These are phyloP conservation scores for Perkinsus olseni DNA, from an alignment of 169 alveolate genomes.

Conservation along the genomic window DNA sequence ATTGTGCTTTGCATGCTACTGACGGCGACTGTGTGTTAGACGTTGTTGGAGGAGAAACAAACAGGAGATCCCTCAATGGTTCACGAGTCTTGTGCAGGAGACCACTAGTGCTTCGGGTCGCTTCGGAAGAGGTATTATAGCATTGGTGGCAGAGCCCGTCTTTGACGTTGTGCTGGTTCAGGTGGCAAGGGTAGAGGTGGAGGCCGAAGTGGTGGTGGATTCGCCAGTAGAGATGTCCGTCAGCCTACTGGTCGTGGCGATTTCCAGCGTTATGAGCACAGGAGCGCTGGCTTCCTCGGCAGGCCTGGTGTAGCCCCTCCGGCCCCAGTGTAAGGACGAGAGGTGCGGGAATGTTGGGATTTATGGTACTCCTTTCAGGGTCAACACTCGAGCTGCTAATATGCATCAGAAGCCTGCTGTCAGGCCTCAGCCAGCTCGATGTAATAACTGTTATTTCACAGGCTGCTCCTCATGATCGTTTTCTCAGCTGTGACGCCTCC, in stretches of 20 bases:
- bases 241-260: not conserved
- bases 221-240: not conserved
- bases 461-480: not conserved
- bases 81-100: constrained; percentile 39
- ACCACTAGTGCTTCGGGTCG: not conserved
- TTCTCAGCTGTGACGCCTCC: not conserved
- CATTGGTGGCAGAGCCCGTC: not conserved
- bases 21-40: not conserved
- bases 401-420: not conserved
- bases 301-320: not conserved
- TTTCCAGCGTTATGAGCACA: not conserved
- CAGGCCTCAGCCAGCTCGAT: not conserved
- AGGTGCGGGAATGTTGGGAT: not conserved
- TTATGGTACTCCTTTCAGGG: not conserved
- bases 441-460: not conserved
- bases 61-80: constrained; percentile 59
- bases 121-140: not conserved
- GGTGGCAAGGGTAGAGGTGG: constrained; percentile 1
- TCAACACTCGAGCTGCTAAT: not conserved
- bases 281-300: not conserved
- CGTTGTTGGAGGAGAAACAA: constrained; percentile 55
- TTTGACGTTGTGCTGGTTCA: not conserved
- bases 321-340: not conserved
- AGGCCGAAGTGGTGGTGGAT: not conserved
- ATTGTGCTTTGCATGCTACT: not conserved